Evolutionary conservation across 192 early-diverging fungal genomes (phyloP), one percentile per base, ranked within the genome.

Genomic region (Martensiomyces pterosporus): DNA sequence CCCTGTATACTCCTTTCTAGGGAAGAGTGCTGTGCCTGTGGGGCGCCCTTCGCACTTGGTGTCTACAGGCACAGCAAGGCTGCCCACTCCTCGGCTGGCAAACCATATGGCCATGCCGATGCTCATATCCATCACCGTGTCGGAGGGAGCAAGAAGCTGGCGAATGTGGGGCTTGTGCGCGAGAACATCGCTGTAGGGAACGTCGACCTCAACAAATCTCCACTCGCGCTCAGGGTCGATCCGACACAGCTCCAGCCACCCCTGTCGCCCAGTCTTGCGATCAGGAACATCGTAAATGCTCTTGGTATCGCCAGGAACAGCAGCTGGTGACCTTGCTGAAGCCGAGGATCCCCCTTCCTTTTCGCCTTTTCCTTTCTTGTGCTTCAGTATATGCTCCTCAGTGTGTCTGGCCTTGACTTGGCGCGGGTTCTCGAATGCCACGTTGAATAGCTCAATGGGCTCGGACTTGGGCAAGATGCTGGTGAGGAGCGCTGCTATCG

Each of bases 21-120:
- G n/a, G n/a, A n/a, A n/a, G n/a, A n/a, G n/a, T n/a, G n/a, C n/a
- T n/a, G n/a, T n/a, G n/a, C n/a, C n/a, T n/a, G n/a, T n/a, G n/a
- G n/a, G n/a, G n/a, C n/a, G n/a, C n/a, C n/a, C n/a, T n/a, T n/a
- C n/a, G n/a, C n/a, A n/a, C n/a, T n/a, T n/a, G n/a, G n/a, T n/a
- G n/a, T n/a, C n/a, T n/a, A n/a, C n/a, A n/a, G n/a, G n/a, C 0
- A 15, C 23, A 1, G 55, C 32, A 5, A 74, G 26, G 9, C 42
- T 53, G 39, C 91, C 91, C 24, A 55, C 44, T 0, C 92, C 93
- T n/a, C 92, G 76, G 18, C 87, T 72, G 2, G 92, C 95, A 79
- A 95, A 98, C 93, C 92, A 98, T 43, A 98, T 81, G 0, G 95
- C 93, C 78, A 94, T 85, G 0, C 86, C 95, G 57, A 98, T 98